Evolutionary conservation across 306 rosid species (phyloP).

Genomic region (Luffa acutangula): DNA sequence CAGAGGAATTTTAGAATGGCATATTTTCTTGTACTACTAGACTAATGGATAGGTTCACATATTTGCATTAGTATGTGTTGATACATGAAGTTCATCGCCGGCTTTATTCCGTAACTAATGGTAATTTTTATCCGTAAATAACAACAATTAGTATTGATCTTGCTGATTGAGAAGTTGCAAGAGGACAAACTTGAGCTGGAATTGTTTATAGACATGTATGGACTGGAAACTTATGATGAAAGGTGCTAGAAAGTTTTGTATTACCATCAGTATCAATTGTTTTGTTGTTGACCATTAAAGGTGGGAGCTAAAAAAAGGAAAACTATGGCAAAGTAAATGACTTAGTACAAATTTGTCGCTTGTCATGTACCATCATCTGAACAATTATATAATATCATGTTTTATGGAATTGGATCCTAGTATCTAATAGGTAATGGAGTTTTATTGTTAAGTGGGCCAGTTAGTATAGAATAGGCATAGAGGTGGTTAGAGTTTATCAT

Average conservation of each 20-base stretch:
- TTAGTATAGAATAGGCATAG: too few species aligned
- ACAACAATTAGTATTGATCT: background rate
- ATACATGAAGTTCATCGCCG: background rate
- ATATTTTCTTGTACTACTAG: background rate
- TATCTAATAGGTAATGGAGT: background rate
- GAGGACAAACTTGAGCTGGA: slow-evolving; percentile 60
- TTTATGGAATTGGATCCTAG: background rate
- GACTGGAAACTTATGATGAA: slow-evolving; percentile 57
- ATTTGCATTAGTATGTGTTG: background rate
- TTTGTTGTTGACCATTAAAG: background rate
- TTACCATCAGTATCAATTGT: background rate
- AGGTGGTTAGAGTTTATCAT: too few species aligned
- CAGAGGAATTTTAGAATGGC: background rate
- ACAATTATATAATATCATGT: background rate
- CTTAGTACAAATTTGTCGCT: background rate
- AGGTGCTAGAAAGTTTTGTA: slow-evolving; percentile 31
- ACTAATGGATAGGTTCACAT: background rate
- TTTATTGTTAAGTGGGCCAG: background rate
- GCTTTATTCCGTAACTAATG: background rate
- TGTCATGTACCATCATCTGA: background rate
- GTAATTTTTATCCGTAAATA: background rate
- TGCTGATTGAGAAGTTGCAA: slow-evolving; percentile 69
- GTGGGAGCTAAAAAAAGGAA: background rate
- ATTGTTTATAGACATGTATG: slow-evolving; percentile 57
- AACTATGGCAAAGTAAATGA: background rate